Percentiles rank a stretch among this genome's conserved stretches.
Conservation (phyloP, 257 asterid genomes). For the Ilex asprella region DNA sequence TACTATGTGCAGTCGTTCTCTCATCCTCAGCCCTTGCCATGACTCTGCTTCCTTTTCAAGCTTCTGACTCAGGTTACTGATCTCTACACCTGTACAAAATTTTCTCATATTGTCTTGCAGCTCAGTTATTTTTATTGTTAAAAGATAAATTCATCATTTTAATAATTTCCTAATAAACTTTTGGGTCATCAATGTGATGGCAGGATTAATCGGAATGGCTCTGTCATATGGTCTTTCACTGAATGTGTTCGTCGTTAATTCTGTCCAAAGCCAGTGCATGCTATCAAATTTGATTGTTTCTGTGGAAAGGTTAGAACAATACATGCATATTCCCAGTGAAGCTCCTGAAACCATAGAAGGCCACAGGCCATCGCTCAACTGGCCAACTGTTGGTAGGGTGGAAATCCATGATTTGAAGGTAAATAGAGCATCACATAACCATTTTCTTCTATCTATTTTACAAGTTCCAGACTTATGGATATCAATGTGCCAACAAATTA, state of each 20-base stretch:
- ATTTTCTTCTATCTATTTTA: neutral
- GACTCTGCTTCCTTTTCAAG: constrained; percentile 19
- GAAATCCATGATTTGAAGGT: constrained; percentile 28
- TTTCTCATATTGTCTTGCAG: too few relatives aligned
- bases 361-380: constrained; percentile 13
- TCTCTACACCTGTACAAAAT: neutral
- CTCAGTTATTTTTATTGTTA: too few relatives aligned
- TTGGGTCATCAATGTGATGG: neutral
- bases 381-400: constrained; percentile 28
- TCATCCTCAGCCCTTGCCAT: constrained; percentile 32
- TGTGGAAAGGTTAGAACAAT: constrained; percentile 31
- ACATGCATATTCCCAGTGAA: constrained; percentile 29
- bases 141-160: too few relatives aligned
- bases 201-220: constrained; percentile 39
- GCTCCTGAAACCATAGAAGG: constrained; percentile 22
- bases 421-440: neutral
- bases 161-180: too few relatives aligned
- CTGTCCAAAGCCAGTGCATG: constrained; percentile 22
- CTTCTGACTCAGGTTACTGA: constrained; percentile 24
- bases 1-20: constrained; percentile 28
- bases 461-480: too few relatives aligned
- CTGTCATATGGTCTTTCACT: constrained; percentile 33
- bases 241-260: constrained; percentile 16
- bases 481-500: too few relatives aligned
- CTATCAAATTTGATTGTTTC: constrained; percentile 30